Base-by-base conservation (phyloP, 139 green algal genomes). In the Picochlorum costavermella region DNA sequence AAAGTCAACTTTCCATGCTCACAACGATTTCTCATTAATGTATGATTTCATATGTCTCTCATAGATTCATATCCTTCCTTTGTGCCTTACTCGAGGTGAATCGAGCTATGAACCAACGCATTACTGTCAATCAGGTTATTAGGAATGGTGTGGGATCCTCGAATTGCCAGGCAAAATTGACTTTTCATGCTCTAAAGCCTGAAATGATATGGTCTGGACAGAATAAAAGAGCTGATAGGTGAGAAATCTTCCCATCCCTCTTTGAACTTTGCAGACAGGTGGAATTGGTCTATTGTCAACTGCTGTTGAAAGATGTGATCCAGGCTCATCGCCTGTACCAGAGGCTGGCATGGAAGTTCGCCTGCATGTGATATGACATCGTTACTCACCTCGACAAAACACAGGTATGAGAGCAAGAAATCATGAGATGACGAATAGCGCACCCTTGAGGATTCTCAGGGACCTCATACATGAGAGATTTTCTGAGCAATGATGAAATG, bases 381-480 rank as follows among this genome's bases (percentile, higher is more conserved):
- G 3, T 40, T 40, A 40, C 8, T 40, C 2, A 40, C 11, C 0
- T 40, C 6, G 8, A 12, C 11, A 40, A 4, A 40, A 2, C 11
- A 40, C 33, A 40, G 33, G 11, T 40, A 40, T 40, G 33, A 40
- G 33, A 40, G 11, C 33, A 40, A 40, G 6, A 23, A 40, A 11
- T 40, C 33, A 40, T 0, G 6, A 40, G 33, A 40, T 40, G 6
- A 40, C 20, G 20, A 23, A 23, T 23, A 40, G 8, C 46, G 46
- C n/a, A 53, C 46, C 46, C 46, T 53, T 53, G 46, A 53, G 46
- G 46, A 53, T 53, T 53, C 14, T 53, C 60, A 4, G 31, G 17
- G 45, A 51, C 31, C 8, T 66, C 26, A 66, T 59, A 66, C 33
- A 56, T 23, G 25, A 66, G 36, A 16, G 60, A 66, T 17, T 66